phyloP scores from a whole-genome alignment of 805 yeast species.

The Metschnikowia baotianmanensis region DNA sequence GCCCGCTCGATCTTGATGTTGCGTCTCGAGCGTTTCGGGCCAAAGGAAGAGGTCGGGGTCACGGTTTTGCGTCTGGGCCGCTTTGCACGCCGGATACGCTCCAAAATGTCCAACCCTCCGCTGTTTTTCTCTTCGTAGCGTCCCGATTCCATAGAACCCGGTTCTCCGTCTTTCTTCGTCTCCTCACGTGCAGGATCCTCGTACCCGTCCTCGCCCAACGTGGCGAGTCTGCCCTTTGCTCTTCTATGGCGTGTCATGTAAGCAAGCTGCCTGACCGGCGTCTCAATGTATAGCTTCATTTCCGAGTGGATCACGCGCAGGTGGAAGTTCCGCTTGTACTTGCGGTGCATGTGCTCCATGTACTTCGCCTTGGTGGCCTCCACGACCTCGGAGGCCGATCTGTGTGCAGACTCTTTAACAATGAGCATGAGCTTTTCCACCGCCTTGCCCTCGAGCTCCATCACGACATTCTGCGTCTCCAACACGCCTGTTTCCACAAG shows the following conservation, averaged over 20 bases:
- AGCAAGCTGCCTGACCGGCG: constrained; percentile 8
- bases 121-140: too few relatives aligned
- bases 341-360: constrained; percentile 6
- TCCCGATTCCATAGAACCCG: too few relatives aligned
- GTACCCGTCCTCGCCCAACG: constrained; percentile 11
- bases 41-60: constrained; percentile 1
- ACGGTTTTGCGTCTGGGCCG: constrained; percentile 18
- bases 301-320: constrained; percentile 15
- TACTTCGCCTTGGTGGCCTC: constrained; percentile 24
- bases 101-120: constrained; percentile 10
- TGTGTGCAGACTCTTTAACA: constrained; percentile 24
- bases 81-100: constrained; percentile 12
- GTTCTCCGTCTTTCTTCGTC: not conserved
- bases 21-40: constrained; percentile 17
- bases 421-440: constrained; percentile 33
- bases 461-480: constrained; percentile 23
- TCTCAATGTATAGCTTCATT: constrained; percentile 15
- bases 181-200: not conserved
- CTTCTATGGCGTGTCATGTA: constrained; percentile 3
- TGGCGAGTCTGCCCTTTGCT: constrained; percentile 14
- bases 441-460: constrained; percentile 27
- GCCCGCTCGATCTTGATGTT: constrained; percentile 33
- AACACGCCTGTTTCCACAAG: constrained; percentile 22
- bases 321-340: constrained; percentile 12
- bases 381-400: constrained; percentile 31